Base-by-base conservation (phyloP, 2,329 filamentous ascomycete genomes). In the Bipolaris oryzae region DNA sequence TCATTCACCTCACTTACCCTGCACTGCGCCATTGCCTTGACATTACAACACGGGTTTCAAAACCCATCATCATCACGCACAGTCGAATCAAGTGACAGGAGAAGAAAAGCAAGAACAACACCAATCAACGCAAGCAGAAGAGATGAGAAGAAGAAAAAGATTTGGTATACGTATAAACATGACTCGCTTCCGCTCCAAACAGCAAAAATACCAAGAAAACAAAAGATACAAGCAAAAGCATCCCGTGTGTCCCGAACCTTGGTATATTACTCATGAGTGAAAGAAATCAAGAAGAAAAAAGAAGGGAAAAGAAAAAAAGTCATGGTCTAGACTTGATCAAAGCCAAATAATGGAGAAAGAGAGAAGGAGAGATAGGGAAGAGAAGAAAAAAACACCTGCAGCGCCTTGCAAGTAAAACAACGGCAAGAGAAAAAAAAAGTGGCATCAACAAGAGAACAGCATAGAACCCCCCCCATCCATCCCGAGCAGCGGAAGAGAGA, bases 331-430 rank as follows among this genome's bases (percentile, higher is more conserved):
- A 41, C 38, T 41, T 28, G 25, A 28, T 10, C 7, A 13, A 15
- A 41, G 20, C 38, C 11, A 11, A 15, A 41, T 11, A 41, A 23
- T 23, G 20, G 25, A 44, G 25, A 16, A 28, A 10, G 15, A 42
- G 39, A 43, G n/a, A 16, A 10, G 10, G 35, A 38, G 16, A 35
- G 7, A 35, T n/a, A 7, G n/a, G 13, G 6, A 42, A 35, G 13
- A 4, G 3, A 35, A 21, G 3, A 10, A 16, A 25, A 37, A 47
- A 47, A 16, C 47, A 35, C 48, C 53, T 34, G 20, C 39, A 52
- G 42, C 53, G 48, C 53, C 53, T 52, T 46, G 53, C 53, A 52
- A 41, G 48, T 51, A n/a, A 9, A 55, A 51, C 21, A 34, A 55
- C 47, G 9, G 3, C 25, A 28, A n/a, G n/a, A n/a, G n/a, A 41